phyloP scores from a whole-genome alignment of 345 rosid species.

The Populus tremula region DNA sequence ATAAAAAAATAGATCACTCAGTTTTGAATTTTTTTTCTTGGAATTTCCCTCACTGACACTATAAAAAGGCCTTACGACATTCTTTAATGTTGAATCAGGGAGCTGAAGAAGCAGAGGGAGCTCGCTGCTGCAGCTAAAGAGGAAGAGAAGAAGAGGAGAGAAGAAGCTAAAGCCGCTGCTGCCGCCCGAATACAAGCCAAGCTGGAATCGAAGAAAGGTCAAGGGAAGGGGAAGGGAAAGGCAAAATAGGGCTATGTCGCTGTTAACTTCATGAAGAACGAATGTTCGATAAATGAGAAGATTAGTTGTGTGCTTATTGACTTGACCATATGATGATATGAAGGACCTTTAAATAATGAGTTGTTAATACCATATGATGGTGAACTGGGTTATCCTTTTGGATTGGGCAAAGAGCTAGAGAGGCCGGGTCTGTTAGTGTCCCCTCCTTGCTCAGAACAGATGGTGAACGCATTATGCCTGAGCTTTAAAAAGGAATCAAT shows the following conservation, averaged over 20 bases:
- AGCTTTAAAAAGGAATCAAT: neutral
- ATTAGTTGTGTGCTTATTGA: neutral
- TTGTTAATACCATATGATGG: neutral
- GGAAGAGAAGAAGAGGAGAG: constrained; percentile 82
- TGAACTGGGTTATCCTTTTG: neutral
- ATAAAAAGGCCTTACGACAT: neutral
- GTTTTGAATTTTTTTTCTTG: neutral
- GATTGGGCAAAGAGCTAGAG: neutral
- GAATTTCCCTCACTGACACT: neutral
- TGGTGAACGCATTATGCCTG: neutral
- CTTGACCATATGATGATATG: neutral
- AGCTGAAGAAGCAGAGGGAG: constrained; percentile 92
- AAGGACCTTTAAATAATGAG: neutral
- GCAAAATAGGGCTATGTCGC: constrained; percentile 37
- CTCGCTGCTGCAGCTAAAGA: constrained; percentile 70
- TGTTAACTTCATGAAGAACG: neutral
- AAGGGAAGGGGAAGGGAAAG: constrained; percentile 86
- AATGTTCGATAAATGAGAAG: neutral
- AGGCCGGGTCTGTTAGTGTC: neutral
- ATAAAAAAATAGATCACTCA: neutral
- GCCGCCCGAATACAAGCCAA: constrained; percentile 93
- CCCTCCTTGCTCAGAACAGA: neutral
- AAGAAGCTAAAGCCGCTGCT: constrained; percentile 89
- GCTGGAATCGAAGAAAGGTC: constrained; percentile 75
- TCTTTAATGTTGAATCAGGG: constrained; percentile 37